Conservation (phyloP, 2,329 filamentous ascomycete genomes). For the Exophiala dermatitidis region DNA sequence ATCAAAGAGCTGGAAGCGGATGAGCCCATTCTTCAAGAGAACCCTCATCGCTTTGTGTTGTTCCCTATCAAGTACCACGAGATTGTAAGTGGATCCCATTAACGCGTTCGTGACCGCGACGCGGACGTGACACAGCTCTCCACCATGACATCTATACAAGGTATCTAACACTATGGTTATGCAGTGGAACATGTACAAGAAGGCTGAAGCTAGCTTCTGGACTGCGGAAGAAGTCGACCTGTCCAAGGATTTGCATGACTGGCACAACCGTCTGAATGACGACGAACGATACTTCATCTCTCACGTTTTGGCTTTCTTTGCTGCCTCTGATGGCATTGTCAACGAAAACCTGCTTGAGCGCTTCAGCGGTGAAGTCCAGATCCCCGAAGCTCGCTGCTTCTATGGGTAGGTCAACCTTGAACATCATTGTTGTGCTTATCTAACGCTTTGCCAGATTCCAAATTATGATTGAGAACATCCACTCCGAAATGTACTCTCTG, state of each 20-base stretch:
- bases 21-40: constrained; percentile 91
- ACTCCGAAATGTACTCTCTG: constrained; percentile 98
- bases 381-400: constrained; percentile 97
- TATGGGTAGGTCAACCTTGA: constrained; percentile 49
- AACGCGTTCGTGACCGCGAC: not conserved
- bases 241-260: constrained; percentile 97
- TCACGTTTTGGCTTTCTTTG: constrained; percentile 97
- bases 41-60: constrained; percentile 90
- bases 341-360: constrained; percentile 99
- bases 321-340: constrained; percentile 96
- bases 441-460: constrained; percentile 60
- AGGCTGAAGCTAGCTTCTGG: constrained; percentile 99
- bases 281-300: constrained; percentile 98
- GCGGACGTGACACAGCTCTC: constrained; percentile 23
- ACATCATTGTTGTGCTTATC: not conserved
- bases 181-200: constrained; percentile 99
- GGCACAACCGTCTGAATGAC: constrained; percentile 94
- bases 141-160: constrained; percentile 33
- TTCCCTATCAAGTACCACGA: constrained; percentile 75
- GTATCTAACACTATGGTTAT: constrained; percentile 53
- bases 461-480: constrained; percentile 91
- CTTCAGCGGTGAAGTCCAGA: constrained; percentile 93
- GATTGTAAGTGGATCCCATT: constrained; percentile 13
- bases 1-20: constrained; percentile 65
- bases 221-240: constrained; percentile 98